Evolutionary conservation across 2,329 filamentous ascomycete genomes (phyloP).

Genomic region (Pseudogymnoascus sp.): DNA sequence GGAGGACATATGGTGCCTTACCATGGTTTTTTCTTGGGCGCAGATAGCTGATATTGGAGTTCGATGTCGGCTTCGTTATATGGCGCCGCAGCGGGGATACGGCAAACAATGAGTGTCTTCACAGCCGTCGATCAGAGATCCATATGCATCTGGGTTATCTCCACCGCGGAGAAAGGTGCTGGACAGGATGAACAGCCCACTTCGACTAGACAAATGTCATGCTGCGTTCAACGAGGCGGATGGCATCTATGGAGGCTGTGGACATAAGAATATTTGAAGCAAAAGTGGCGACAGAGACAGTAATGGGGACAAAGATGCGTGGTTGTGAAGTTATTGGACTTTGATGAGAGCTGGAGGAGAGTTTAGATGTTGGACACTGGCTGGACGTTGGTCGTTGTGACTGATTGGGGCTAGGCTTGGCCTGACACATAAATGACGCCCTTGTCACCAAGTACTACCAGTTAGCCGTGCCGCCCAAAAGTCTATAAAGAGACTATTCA

Average conservation of each 20-base stretch:
- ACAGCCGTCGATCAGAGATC: neutral
- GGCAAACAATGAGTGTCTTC: neutral
- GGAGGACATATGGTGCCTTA: neutral
- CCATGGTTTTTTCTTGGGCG: neutral
- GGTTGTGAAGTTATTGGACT: neutral
- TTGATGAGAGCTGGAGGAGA: neutral
- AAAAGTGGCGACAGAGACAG: neutral
- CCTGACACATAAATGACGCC: constrained; percentile 7
- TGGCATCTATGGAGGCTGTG: neutral
- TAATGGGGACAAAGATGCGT: neutral
- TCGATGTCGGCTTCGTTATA: neutral
- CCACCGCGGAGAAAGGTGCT: neutral
- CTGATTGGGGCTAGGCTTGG: neutral
- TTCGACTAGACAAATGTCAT: neutral
- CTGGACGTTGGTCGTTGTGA: neutral
- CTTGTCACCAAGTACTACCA: neutral
- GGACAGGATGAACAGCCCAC: neutral
- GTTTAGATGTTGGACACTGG: neutral
- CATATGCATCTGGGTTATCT: neutral
- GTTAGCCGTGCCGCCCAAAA: neutral
- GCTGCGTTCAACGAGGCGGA: neutral
- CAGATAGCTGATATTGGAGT: neutral
- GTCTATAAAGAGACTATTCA: too few relatives aligned
- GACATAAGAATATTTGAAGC: neutral
- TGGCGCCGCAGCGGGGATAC: neutral